A percentile compares a stretch with the other conserved stretches of the same genome.
These are phyloP conservation scores for Megacollybia marginata DNA, from an alignment of 768 basidiomycete species.

Conservation along the genomic window DNA sequence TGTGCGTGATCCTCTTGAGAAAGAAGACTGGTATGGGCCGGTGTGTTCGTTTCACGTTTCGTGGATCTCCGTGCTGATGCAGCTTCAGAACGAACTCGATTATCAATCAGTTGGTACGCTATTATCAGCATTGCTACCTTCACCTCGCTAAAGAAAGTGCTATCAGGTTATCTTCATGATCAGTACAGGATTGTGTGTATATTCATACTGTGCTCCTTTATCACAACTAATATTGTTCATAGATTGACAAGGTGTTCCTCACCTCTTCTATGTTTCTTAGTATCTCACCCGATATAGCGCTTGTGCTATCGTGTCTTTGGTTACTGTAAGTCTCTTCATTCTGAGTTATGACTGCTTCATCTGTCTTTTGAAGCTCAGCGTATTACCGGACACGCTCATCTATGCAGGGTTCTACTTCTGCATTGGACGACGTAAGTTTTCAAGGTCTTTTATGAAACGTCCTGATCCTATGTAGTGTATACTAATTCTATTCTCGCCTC, in stretches of 20 bases:
- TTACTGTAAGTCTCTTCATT: slow-evolving; percentile 3
- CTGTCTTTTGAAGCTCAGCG: slow-evolving; percentile 13
- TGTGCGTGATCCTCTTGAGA: slow-evolving; percentile 3
- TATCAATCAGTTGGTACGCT: slow-evolving; percentile 8
- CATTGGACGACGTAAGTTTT: slow-evolving; percentile 22
- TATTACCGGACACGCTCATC: slow-evolving; percentile 19
- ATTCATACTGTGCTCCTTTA: neutral
- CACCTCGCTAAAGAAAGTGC: neutral
- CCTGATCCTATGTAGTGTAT: slow-evolving; percentile 12
- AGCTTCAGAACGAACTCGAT: slow-evolving; percentile 4
- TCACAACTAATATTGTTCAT: neutral
- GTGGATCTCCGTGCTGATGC: neutral
- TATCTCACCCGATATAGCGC: neutral
- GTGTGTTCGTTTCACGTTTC: neutral
- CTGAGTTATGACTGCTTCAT: neutral
- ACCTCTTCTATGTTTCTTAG: neutral
- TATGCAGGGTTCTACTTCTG: slow-evolving; percentile 26
- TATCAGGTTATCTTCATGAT: slow-evolving; percentile 6
- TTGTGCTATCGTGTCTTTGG: slow-evolving; percentile 5
- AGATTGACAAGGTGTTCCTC: slow-evolving; percentile 2
- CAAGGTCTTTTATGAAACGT: no score
- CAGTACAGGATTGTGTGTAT: slow-evolving; percentile 9
- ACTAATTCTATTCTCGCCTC: slow-evolving; percentile 19
- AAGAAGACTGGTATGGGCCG: slow-evolving; percentile 5
- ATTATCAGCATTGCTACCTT: neutral